Evolutionary conservation across 768 basidiomycete genomes (phyloP), one percentile per base, ranked within the genome.

Genomic region (Coprinopsis strossmayeri): DNA sequence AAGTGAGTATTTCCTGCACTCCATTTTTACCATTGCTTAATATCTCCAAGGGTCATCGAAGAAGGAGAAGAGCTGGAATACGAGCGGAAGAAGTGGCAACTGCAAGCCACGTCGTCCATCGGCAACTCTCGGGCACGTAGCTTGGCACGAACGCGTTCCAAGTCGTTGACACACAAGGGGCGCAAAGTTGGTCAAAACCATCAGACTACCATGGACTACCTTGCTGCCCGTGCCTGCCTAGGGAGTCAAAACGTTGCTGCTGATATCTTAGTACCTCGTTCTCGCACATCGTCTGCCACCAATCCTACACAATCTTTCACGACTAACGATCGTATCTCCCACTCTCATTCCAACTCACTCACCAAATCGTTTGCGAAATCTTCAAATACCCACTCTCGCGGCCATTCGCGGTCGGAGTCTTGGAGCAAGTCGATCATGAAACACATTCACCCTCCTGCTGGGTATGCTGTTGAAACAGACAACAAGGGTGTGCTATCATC

Each of bases 1-100:
- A 61, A 64, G 77, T 79, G 53, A 52, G 73, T n/a, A n/a, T 65
- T 23, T 39, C 11, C 37, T 34, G 21, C 34, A 18, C 50, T 42
- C 51, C 27, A 44, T 39, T 35, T 30, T 50, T 26, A 26, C 12
- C 21, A 26, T 35, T 27, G 12, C 45, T 46, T 39, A 47, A 46
- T 45, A 46, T 46, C 27, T 42, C 40, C 9, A 52, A 89, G 87
- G 56, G 86, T 88, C 20, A 66, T 90, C 9, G 76, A 78, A 51
- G 84, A 87, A 52, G 77, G 81, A 10, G 68, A 77, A 46, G 67
- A 67, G 39, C 70, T 89, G 10, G 73, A 79, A n/a, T 69, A 68
- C 43, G 77, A 89, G 52, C 80, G 87, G 13, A 72, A 74, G 43
- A 65, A 70, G 54, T 90, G 87, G 87, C 78, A 83, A 55, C 59